These are phyloP conservation scores for Lichenothelia convexa DNA, from an alignment of 495 filamentous ascomycete species.

Conservation along the genomic window DNA sequence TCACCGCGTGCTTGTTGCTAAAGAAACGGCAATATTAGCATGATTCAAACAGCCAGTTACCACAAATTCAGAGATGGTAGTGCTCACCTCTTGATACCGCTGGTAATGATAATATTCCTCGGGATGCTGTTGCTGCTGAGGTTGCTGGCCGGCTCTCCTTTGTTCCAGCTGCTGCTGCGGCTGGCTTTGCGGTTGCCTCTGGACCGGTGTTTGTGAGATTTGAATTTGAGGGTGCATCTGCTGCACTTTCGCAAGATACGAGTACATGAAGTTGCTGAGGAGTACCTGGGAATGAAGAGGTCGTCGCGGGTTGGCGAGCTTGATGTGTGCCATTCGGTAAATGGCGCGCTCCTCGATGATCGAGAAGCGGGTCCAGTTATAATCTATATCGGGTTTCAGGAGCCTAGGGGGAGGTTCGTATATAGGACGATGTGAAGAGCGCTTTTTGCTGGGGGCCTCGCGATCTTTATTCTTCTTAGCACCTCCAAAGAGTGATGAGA, in stretches of 20 bases:
- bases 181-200: constrained; percentile 43
- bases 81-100: constrained; percentile 42
- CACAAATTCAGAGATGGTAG: constrained; percentile 7
- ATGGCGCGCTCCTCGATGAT: constrained; percentile 95
- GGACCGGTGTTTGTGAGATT: constrained; percentile 38
- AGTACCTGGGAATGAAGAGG: constrained; percentile 89
- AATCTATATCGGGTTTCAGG: constrained; percentile 73
- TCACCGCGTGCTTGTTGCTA: not conserved
- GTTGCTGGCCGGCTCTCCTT: not conserved
- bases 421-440: too few species aligned
- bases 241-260: constrained; percentile 95
- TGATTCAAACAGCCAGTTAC: constrained; percentile 6
- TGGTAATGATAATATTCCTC: constrained; percentile 46
- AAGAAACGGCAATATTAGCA: not conserved
- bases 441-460: constrained; percentile 47
- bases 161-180: constrained; percentile 18
- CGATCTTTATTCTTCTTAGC: constrained; percentile 58
- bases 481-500: constrained; percentile 80
- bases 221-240: constrained; percentile 91
- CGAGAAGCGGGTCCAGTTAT: constrained; percentile 87
- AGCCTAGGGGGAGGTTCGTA: constrained; percentile 52
- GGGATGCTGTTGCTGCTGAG: constrained; percentile 36
- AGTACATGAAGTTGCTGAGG: constrained; percentile 99
- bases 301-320: constrained; percentile 87
- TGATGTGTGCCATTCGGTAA: constrained; percentile 96